Evolutionary conservation across 192 early-diverging fungal species (phyloP).

Genomic region (Linnemannia exigua): DNA sequence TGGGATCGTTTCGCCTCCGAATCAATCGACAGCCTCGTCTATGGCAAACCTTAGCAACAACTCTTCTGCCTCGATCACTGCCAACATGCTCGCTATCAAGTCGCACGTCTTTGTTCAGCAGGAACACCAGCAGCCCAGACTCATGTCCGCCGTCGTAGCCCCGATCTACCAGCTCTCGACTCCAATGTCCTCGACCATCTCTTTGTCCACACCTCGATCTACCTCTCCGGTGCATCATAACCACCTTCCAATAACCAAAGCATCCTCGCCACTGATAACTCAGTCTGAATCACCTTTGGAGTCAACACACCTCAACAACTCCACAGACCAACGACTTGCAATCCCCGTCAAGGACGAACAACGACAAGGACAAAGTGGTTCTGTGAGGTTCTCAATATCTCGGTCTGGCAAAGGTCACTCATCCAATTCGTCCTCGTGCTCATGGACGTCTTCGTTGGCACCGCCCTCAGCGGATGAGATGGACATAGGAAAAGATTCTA

Average conservation of each 20-base stretch:
- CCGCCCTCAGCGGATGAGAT: slow-evolving; percentile 13
- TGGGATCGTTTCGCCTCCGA: not conserved
- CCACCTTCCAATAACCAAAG: not conserved
- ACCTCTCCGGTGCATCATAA: not conserved
- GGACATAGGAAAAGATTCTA: not conserved
- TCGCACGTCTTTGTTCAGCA: slow-evolving; percentile 16
- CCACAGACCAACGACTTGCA: not conserved
- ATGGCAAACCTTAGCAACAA: slow-evolving; percentile 25
- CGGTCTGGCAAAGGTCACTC: not conserved
- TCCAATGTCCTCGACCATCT: slow-evolving; percentile 31
- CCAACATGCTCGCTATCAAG: slow-evolving; percentile 34
- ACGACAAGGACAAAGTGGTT: not conserved
- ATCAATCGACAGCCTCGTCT: slow-evolving; percentile 17
- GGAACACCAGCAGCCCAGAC: slow-evolving; percentile 20
- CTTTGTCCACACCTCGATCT: slow-evolving; percentile 15
- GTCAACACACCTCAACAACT: not conserved
- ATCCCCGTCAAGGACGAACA: not conserved
- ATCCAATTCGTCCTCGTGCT: not conserved
- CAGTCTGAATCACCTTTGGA: not conserved
- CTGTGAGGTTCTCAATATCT: not conserved
- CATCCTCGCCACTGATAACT: not conserved
- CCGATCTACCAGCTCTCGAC: slow-evolving; percentile 16
- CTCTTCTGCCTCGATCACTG: slow-evolving; percentile 41
- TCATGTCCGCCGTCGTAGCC: not conserved
- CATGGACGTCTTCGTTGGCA: slow-evolving; percentile 22